A percentile compares a stretch with the other conserved stretches of the same genome.
Conservation (phyloP, 768 basidiomycete species). For the Stropharia rugosoannulata region DNA sequence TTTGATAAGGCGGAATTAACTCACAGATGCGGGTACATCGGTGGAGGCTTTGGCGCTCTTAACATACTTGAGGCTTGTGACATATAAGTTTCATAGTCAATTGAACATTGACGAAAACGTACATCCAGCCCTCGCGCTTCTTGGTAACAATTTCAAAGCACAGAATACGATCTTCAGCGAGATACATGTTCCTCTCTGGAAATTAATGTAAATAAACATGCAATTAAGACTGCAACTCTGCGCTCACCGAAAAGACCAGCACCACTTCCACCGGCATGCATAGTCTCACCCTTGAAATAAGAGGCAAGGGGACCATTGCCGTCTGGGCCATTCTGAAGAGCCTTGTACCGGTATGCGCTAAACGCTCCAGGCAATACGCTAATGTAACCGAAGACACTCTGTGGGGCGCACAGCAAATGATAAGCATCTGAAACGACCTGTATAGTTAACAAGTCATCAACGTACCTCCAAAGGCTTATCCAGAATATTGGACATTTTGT, state of each 20-base stretch:
- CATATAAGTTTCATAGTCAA: constrained; percentile 7
- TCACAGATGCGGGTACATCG: constrained; percentile 85
- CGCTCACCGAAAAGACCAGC: constrained; percentile 70
- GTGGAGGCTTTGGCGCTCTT: constrained; percentile 94
- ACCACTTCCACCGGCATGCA: constrained; percentile 62
- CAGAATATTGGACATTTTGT: constrained; percentile 95
- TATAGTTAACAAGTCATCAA: neutral
- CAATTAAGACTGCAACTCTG: neutral
- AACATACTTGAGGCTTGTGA: constrained; percentile 73
- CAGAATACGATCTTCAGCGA: constrained; percentile 87
- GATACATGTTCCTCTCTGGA: constrained; percentile 85
- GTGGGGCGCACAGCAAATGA: constrained; percentile 1
- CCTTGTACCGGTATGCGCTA: constrained; percentile 88
- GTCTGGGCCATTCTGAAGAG: constrained; percentile 81
- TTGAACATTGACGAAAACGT: constrained; percentile 28
- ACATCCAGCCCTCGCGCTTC: constrained; percentile 82
- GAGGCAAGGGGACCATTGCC: constrained; percentile 89
- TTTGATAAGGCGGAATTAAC: constrained; percentile 14
- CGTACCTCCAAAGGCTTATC: constrained; percentile 92
- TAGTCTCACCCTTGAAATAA: constrained; percentile 91
- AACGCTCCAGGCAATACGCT: constrained; percentile 91
- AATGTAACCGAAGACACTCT: constrained; percentile 86
- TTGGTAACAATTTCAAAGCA: constrained; percentile 95
- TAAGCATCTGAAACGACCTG: neutral
- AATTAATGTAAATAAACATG: neutral